These are phyloP conservation scores for Candida silvatica DNA, from an alignment of 805 yeast species.

Conservation along the genomic window DNA sequence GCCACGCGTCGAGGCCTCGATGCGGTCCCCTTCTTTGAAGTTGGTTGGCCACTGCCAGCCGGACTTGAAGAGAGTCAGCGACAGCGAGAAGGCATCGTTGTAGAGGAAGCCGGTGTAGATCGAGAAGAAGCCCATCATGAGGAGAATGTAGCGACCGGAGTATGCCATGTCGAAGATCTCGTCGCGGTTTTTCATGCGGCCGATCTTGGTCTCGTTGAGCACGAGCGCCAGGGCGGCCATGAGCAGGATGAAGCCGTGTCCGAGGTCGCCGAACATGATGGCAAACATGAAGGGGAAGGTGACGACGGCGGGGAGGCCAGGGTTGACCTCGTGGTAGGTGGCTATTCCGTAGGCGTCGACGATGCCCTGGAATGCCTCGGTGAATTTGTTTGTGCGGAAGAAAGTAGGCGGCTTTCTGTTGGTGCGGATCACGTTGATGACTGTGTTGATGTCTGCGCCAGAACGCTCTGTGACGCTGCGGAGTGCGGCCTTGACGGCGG, in stretches of 20 bases:
- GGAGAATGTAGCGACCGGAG: conserved; percentile 58
- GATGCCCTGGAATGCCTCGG: conserved; percentile 60
- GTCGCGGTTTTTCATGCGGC: conserved; percentile 47
- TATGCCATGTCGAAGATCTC: conserved; percentile 76
- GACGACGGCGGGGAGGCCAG: conserved; percentile 65
- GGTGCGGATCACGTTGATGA: conserved; percentile 53
- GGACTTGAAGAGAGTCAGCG: conserved; percentile 56
- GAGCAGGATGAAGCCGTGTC: conserved; percentile 61
- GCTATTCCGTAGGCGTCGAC: conserved; percentile 76
- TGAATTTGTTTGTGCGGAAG: conserved; percentile 63
- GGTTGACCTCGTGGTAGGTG: conserved; percentile 66
- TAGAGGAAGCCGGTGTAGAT: conserved; percentile 69
- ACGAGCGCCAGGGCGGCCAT: conserved; percentile 49
- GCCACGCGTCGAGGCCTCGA: conserved; percentile 40
- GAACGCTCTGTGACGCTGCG: conserved; percentile 51
- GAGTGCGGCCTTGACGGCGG: conserved; percentile 55
- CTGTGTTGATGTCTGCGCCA: conserved; percentile 37
- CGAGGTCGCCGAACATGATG: conserved; percentile 77
- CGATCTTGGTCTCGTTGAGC: conserved; percentile 42
- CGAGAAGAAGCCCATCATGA: conserved; percentile 65
- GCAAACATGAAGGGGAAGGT: conserved; percentile 82
- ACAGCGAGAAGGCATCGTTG: conserved; percentile 64
- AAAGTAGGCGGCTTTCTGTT: conserved; percentile 64
- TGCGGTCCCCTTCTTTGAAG: conserved; percentile 39
- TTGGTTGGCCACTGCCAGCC: conserved; percentile 63